Evolutionary conservation across 2,329 filamentous ascomycete genomes (phyloP), one percentile per base, ranked within the genome.

Genomic region (Aspergillus phoenicis): DNA sequence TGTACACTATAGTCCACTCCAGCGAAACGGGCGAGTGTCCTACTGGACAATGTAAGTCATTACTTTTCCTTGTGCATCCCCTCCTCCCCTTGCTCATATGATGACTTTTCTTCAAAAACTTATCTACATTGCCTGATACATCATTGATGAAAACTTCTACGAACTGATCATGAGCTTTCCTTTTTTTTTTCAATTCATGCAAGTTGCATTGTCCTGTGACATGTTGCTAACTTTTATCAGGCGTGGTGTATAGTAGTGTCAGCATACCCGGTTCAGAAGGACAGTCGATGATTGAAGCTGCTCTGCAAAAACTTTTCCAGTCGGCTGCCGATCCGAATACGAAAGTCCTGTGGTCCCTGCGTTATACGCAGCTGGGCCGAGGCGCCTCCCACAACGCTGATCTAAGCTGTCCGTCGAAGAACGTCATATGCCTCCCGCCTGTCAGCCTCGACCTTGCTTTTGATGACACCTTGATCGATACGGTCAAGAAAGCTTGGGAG

Each of bases 111-210:
- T 80, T 78, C 58, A 66, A 73, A 66, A 64, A 96, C 93, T 98
- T 98, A 98, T 97, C 94, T 97, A 98, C 94, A 97, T 98, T 98
- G 93, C 91, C 94, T 93, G 94, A 76, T 96, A 90, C 81, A 81
- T 78, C 84, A 85, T 89, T 96, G 93, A 96, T 88, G 93, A 95
- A 85, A 85, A 83, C 76, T 64, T 83, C 83, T 85, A 59, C 88
- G 91, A 89, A 81, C 92, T 96, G 92, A 96, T 87, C 71, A 80
- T 82, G 79, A 82, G 77, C 75, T 55, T 64, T 4, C 58, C 59
- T 53, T 33, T 66, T 17, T 17, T 60, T 60, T 59, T 52, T 38
- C 10, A 15, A 36, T 15, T 13, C 2, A 36, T 48, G 61, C 61
- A 59, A 61, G 62, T 62, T 70, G 65, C 69, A 58, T 63, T 60